phyloP scores from a whole-genome alignment of 2,329 filamentous ascomycete species.

The Fonsecaea pugnacius region DNA sequence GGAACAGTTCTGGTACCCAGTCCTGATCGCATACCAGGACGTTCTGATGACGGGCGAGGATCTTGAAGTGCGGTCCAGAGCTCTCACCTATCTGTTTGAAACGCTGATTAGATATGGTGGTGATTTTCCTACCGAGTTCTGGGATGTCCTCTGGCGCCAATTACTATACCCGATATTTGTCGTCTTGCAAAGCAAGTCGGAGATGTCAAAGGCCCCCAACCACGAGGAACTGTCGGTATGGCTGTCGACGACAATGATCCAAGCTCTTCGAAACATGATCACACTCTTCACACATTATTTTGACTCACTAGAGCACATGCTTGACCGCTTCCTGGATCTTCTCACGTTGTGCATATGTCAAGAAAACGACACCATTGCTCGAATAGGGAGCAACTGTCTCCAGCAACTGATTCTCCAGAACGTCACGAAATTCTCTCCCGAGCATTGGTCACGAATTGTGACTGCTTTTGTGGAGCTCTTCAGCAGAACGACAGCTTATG shows the following conservation, averaged over 20 bases:
- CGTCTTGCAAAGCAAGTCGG: conserved; percentile 91
- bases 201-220: conserved; percentile 93
- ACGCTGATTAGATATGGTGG: conserved; percentile 87
- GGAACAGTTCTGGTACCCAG: conserved; percentile 98
- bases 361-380: conserved; percentile 96
- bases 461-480: conserved; percentile 96
- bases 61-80: conserved; percentile 84
- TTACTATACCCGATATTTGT: conserved; percentile 98
- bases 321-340: conserved; percentile 94
- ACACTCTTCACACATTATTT: conserved; percentile 99
- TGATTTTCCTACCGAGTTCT: conserved; percentile 91
- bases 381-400: conserved; percentile 96
- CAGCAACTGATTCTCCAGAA: conserved; percentile 97
- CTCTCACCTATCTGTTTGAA: conserved; percentile 95
- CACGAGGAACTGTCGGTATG: conserved; percentile 98
- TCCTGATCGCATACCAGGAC: conserved; percentile 97
- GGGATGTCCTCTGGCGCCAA: conserved; percentile 98
- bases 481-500: conserved; percentile 88
- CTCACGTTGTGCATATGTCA: conserved; percentile 96
- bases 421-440: conserved; percentile 82
- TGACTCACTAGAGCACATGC: conserved; percentile 93
- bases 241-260: conserved; percentile 99
- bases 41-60: conserved; percentile 99
- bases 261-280: conserved; percentile 97
- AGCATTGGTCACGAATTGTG: conserved; percentile 94